A percentile compares a stretch with the other conserved stretches of the same genome.
phyloP scores from a whole-genome alignment of 768 basidiomycete species.

The Dictyophora rubrovolvata region DNA sequence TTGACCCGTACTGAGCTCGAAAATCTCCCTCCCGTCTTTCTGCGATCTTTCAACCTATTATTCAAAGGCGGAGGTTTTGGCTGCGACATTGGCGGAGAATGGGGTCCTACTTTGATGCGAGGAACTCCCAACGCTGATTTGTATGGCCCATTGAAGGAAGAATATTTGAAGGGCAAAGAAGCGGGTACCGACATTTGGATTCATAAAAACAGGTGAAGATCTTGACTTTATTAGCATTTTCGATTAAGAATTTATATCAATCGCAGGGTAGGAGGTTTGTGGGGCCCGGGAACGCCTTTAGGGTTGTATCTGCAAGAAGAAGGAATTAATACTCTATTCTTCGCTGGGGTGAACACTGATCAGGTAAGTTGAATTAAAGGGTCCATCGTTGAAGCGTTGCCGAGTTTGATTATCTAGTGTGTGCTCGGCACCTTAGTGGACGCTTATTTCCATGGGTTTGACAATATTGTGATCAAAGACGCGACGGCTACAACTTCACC shows the following conservation, averaged over 20 bases:
- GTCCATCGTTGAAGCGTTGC: neutral
- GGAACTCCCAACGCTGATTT: constrained; percentile 46
- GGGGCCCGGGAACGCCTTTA: constrained; percentile 50
- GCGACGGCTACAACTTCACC: constrained; percentile 54
- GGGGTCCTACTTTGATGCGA: constrained; percentile 50
- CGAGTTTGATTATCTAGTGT: constrained; percentile 30
- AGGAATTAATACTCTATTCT: constrained; percentile 49
- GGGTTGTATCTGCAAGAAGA: constrained; percentile 54
- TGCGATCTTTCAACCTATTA: constrained; percentile 39
- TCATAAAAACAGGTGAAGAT: constrained; percentile 50
- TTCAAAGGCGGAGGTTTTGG: constrained; percentile 41
- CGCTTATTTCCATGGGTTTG: constrained; percentile 55
- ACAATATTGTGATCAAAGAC: constrained; percentile 48
- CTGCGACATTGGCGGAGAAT: constrained; percentile 38
- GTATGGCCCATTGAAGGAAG: constrained; percentile 51
- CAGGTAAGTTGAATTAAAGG: constrained; percentile 31
- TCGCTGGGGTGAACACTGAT: constrained; percentile 58
- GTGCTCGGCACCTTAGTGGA: constrained; percentile 55
- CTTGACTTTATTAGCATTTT: neutral
- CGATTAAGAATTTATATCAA: neutral
- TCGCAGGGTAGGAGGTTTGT: constrained; percentile 51
- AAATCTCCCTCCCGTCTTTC: constrained; percentile 49
- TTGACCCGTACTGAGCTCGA: constrained; percentile 52
- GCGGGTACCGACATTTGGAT: constrained; percentile 60
- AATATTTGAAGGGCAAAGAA: constrained; percentile 40